These are phyloP conservation scores for Pichia occidentalis DNA, from an alignment of 805 yeast species.

Conservation along the genomic window DNA sequence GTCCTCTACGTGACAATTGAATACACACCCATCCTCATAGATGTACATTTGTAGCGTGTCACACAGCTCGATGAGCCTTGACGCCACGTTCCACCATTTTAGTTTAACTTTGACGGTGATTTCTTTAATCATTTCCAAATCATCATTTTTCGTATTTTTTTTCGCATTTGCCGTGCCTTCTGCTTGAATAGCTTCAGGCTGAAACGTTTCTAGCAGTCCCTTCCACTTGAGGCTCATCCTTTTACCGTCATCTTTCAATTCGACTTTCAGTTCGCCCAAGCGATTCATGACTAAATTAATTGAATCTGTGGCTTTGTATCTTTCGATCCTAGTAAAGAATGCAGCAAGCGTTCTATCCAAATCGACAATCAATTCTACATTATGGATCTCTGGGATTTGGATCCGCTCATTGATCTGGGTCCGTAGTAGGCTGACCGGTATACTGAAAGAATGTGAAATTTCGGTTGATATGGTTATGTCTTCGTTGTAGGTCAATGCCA, in stretches of 20 bases:
- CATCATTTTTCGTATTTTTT: conserved; percentile 7
- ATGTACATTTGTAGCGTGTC: conserved; percentile 55
- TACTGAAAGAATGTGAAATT: conserved; percentile 57
- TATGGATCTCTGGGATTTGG: conserved; percentile 56
- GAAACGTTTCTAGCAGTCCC: conserved; percentile 25
- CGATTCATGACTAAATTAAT: conserved; percentile 45
- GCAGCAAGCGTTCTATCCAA: conserved; percentile 42
- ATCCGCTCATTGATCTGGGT: conserved; percentile 45
- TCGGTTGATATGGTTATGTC: conserved; percentile 35
- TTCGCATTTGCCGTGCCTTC: not conserved
- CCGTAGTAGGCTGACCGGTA: conserved; percentile 63
- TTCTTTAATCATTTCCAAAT: conserved; percentile 23
- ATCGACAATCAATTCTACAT: conserved; percentile 51
- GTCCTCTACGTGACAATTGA: conserved; percentile 63
- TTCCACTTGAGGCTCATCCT: conserved; percentile 56
- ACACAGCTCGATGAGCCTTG: conserved; percentile 54
- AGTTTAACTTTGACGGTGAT: conserved; percentile 45
- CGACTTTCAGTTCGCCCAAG: conserved; percentile 44
- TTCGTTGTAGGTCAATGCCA: conserved; percentile 51
- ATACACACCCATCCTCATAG: conserved; percentile 43
- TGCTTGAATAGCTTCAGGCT: conserved; percentile 18
- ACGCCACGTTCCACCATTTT: conserved; percentile 64
- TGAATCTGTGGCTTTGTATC: conserved; percentile 49
- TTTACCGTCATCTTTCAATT: conserved; percentile 49
- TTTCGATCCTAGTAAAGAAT: conserved; percentile 56